A percentile compares a stretch with the other conserved stretches of the same genome.
Conservation (phyloP, 2,329 filamentous ascomycete genomes). For the Helotiales sp. region DNA sequence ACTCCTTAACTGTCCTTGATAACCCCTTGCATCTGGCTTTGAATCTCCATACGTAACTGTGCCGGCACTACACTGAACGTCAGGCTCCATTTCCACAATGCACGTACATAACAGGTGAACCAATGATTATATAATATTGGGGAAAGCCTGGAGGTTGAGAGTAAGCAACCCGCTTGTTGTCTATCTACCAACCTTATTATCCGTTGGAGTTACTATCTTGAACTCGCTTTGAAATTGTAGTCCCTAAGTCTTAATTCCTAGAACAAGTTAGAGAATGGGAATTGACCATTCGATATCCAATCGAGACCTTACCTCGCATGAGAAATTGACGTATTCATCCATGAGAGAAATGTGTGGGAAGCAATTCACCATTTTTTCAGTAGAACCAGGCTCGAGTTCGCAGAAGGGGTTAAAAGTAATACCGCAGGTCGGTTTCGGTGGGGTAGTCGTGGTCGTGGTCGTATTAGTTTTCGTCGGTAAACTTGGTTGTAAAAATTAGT, state of each 20-base stretch:
- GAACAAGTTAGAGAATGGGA: conserved; percentile 1
- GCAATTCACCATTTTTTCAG: background rate
- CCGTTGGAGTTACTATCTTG: no score
- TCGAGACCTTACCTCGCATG: conserved; percentile 10
- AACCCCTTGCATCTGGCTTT: no score
- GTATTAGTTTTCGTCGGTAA: background rate
- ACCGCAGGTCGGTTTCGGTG: background rate
- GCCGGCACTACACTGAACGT: no score
- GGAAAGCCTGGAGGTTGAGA: no score
- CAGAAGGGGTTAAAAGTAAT: conserved; percentile 7
- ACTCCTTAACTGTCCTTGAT: no score
- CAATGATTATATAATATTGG: no score
- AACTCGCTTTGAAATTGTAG: no score
- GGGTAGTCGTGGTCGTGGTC: background rate
- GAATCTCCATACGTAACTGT: no score
- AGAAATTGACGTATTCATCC: background rate
- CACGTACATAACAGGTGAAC: no score
- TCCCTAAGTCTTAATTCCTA: conserved; percentile 14
- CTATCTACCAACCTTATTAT: no score
- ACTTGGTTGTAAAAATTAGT: background rate
- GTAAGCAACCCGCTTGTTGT: no score
- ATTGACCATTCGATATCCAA: background rate
- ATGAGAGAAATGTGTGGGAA: conserved; percentile 14
- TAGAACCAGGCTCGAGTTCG: background rate
- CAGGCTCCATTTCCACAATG: no score